Conservation (phyloP, 2,329 filamentous ascomycete genomes). For the Graphilbum sp. region DNA sequence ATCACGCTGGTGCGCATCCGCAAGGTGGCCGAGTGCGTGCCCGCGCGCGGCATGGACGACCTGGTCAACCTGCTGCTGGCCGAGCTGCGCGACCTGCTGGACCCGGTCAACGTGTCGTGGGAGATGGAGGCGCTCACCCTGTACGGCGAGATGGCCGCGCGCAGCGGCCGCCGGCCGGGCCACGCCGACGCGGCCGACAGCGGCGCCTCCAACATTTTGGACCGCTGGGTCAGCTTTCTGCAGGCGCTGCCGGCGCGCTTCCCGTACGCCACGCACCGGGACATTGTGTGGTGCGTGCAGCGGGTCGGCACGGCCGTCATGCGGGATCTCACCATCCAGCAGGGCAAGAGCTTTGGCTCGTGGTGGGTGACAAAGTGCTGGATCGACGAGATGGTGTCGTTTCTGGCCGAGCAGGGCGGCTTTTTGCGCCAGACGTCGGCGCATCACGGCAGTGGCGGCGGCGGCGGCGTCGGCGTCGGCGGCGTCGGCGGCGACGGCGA, state of each 20-base stretch:
- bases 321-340: conserved; percentile 63
- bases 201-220: conserved; percentile 50
- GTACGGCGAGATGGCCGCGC: conserved; percentile 38
- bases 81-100: conserved; percentile 55
- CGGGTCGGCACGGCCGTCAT: conserved; percentile 61
- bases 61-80: conserved; percentile 43
- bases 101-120: conserved; percentile 50
- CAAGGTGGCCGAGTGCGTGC: conserved; percentile 47
- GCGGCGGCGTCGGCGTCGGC: conserved; percentile 7
- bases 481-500: conserved; percentile 5
- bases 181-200: conserved; percentile 20
- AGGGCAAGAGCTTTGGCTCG: conserved; percentile 67
- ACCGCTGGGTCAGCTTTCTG: conserved; percentile 63
- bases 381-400: conserved; percentile 85
- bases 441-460: conserved; percentile 11
- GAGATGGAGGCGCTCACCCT: conserved; percentile 46
- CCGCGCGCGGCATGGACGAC: conserved; percentile 48
- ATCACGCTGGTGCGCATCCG: conserved; percentile 47
- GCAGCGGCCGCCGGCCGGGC: conserved; percentile 26
- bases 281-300: conserved; percentile 63
- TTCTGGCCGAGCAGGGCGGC: conserved; percentile 77
- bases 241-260: conserved; percentile 53
- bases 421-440: conserved; percentile 51
- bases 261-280: conserved; percentile 53
- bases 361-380: conserved; percentile 96